A percentile compares a stretch with the other conserved stretches of the same genome.
Evolutionary conservation across 108 stramenopile genomes (phyloP).

Genomic region (Fragilariopsis cylindrus): DNA sequence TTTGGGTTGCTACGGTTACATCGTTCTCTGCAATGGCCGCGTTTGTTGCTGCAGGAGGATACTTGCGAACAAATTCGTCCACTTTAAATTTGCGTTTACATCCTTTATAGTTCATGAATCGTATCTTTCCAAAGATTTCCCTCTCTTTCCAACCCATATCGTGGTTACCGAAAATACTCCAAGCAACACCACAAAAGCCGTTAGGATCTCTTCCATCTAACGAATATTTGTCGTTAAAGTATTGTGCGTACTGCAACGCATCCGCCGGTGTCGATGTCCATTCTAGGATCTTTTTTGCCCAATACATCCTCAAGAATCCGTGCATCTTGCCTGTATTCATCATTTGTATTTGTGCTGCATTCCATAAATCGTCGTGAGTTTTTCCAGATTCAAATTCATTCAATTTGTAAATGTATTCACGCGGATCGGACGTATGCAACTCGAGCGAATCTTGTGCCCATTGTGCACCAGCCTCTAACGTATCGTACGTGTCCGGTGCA

Average conservation of each 20-base stretch:
- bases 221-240: conserved; percentile 96
- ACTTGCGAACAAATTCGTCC: conserved; percentile 71
- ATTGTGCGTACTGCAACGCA: conserved; percentile 86
- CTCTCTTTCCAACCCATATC: conserved; percentile 90
- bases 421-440: conserved; percentile 78
- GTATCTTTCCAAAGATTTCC: conserved; percentile 97
- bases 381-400: conserved; percentile 79
- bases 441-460: conserved; percentile 94
- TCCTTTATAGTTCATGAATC: conserved; percentile 97
- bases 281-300: conserved; percentile 99
- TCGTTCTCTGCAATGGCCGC: conserved; percentile 49
- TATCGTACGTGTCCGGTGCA: conserved; percentile 88
- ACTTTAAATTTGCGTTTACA: conserved; percentile 96
- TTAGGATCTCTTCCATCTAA: conserved; percentile 98
- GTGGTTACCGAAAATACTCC: conserved; percentile 97
- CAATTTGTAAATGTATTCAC: conserved; percentile 86
- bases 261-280: conserved; percentile 90
- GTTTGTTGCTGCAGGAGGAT: conserved; percentile 70
- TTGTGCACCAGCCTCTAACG: conserved; percentile 74
- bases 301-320: conserved; percentile 99
- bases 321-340: conserved; percentile 95
- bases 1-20: neutral
- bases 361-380: conserved; percentile 99
- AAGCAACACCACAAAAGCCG: conserved; percentile 96
- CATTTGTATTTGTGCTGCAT: conserved; percentile 95